phyloP scores from a whole-genome alignment of 2,329 filamentous ascomycete species.

The Rutstroemia sp. region DNA sequence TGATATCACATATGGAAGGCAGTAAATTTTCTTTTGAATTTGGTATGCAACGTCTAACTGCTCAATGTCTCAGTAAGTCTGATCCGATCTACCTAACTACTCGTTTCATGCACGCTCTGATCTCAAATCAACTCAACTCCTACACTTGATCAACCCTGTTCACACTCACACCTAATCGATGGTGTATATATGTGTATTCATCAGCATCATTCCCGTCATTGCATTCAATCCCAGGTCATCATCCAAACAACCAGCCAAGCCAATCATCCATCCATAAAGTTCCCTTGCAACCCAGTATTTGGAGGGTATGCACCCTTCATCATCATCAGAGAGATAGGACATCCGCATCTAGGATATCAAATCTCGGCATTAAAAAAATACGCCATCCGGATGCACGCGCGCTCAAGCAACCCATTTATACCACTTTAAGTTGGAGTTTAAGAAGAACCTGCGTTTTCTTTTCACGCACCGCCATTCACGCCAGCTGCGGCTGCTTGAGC shows the following conservation, averaged over 20 bases:
- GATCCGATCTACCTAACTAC: not conserved
- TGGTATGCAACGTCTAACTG: not conserved
- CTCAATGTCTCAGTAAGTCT: not conserved
- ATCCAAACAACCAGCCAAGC: too few species aligned
- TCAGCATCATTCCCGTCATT: too few species aligned
- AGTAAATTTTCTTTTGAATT: not conserved
- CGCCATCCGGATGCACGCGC: constrained; percentile 16
- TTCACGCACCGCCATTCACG: constrained; percentile 24
- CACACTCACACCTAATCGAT: too few species aligned
- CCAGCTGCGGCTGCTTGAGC: constrained; percentile 11
- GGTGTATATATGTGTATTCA: too few species aligned
- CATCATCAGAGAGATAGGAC: constrained; percentile 1
- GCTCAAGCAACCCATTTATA: constrained; percentile 20
- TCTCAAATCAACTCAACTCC: too few species aligned
- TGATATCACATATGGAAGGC: not conserved
- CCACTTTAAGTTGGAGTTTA: constrained; percentile 9
- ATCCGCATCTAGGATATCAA: constrained; percentile 5
- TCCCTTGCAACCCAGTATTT: constrained; percentile 1
- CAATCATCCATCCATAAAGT: not conserved
- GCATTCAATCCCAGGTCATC: not conserved
- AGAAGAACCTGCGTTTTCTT: constrained; percentile 5
- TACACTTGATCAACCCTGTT: too few species aligned
- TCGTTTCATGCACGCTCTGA: not conserved
- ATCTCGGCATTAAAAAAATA: constrained; percentile 5
- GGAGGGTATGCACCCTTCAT: constrained; percentile 9